Percentiles rank a stretch among this genome's conserved stretches.
Conservation (phyloP, 352 stramenopile species). For the Phytophthora cajani region DNA sequence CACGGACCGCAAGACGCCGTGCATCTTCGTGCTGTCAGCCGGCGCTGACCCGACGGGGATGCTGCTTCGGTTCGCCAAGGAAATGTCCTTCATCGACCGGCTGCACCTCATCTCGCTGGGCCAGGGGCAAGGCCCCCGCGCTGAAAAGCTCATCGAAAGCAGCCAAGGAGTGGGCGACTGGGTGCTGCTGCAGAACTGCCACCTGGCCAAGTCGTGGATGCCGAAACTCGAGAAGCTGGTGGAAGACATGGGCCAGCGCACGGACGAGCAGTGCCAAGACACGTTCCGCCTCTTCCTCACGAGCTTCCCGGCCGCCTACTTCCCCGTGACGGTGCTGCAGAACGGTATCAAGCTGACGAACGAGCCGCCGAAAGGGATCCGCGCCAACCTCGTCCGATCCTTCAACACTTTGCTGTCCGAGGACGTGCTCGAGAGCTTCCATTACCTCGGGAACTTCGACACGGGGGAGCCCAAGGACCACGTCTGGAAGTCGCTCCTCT, state of each 20-base stretch:
- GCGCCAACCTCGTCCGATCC: conserved; percentile 88
- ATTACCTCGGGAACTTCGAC: conserved; percentile 60
- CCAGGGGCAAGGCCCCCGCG: conserved; percentile 92
- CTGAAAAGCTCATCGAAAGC: conserved; percentile 90
- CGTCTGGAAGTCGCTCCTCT: conserved; percentile 92
- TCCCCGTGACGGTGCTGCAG: conserved; percentile 93
- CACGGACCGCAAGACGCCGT: conserved; percentile 91
- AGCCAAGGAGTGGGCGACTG: conserved; percentile 89
- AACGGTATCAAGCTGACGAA: conserved; percentile 95
- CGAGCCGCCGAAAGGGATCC: conserved; percentile 92
- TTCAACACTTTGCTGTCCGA: conserved; percentile 90
- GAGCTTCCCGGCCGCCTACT: conserved; percentile 92
- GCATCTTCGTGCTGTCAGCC: conserved; percentile 94
- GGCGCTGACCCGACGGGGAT: conserved; percentile 93
- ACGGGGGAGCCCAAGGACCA: conserved; percentile 63
- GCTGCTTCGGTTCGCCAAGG: conserved; percentile 93
- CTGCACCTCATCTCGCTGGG: conserved; percentile 93
- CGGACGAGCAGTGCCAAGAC: conserved; percentile 58
- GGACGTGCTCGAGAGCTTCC: conserved; percentile 70
- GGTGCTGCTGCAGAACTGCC: conserved; percentile 95
- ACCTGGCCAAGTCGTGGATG: conserved; percentile 96
- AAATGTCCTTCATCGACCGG: conserved; percentile 87
- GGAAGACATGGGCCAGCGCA: conserved; percentile 76
- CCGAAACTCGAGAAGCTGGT: conserved; percentile 92
- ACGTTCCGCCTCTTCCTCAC: conserved; percentile 94